Base-by-base conservation (phyloP, 345 rosid species). In the Excoecaria agallocha region DNA sequence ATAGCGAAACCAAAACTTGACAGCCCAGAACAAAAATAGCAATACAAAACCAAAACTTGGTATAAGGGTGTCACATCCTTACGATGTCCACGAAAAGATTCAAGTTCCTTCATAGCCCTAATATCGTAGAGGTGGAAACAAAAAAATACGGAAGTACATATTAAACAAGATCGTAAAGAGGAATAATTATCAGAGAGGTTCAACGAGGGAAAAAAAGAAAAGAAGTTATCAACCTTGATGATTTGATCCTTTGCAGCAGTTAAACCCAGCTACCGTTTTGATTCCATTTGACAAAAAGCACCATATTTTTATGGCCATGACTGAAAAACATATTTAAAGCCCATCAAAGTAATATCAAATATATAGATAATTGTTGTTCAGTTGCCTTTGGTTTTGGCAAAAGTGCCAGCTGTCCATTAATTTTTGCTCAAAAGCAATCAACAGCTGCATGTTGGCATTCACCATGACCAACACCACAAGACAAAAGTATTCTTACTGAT, bases 31-130 rank as follows among this genome's bases (percentile, higher is more conserved):
- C n/a, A n/a, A n/a, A n/a, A n/a, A n/a, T n/a, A n/a, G n/a, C n/a
- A n/a, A n/a, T n/a, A n/a, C n/a, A n/a, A n/a, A n/a, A n/a, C n/a
- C n/a, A n/a, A n/a, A n/a, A n/a, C n/a, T n/a, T n/a, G n/a, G n/a
- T n/a, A n/a, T n/a, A n/a, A n/a, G n/a, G n/a, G n/a, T n/a, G 96
- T 93, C 68, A 95, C 93, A 80, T 95, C 98, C 84, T 95, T 95
- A 35, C 86, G 84, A 75, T 95, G 97, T 20, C 99, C 97, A 62
- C 97, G 98, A 81, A 91, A 95, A 73, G 99, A 93, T 83, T 95
- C 96, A 83, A 95, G 98, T 86, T 91, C 99, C 88, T 95, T 95
- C 99, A 95, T 95, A 64, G 98, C 94, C 79, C 99, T 88, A 66
- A 95, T 89, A 76, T 95, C 99, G 81, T 93, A 95, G 48, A 95